Evolutionary conservation across 1,284 basidiomycete species (phyloP).

Genomic region (Irpex lacteus): DNA sequence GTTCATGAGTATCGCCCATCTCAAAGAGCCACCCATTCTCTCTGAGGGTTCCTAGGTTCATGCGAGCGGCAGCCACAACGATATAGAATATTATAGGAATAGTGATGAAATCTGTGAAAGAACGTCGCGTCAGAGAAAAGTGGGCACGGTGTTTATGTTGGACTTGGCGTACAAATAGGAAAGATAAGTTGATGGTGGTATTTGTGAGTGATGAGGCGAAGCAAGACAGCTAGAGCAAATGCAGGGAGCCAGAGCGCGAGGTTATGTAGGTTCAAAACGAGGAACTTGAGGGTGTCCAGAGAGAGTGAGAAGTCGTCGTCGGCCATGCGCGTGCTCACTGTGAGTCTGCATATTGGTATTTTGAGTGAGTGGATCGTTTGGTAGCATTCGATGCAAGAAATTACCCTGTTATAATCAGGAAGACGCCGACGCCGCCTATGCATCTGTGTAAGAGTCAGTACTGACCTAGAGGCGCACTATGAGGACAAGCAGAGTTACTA

Average conservation of each 20-base stretch:
- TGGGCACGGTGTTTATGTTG: background rate
- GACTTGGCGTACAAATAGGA: conserved; percentile 67
- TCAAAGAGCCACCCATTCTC: conserved; percentile 88
- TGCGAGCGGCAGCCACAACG: conserved; percentile 61
- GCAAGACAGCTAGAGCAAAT: conserved; percentile 71
- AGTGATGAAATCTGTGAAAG: conserved; percentile 68
- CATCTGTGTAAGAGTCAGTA: conserved; percentile 47
- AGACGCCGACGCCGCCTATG: conserved; percentile 95
- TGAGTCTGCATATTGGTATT: conserved; percentile 46
- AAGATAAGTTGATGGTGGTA: conserved; percentile 91
- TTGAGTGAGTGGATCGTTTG: background rate
- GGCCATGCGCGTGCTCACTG: conserved; percentile 80
- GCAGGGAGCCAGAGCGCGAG: conserved; percentile 78
- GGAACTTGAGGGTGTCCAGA: conserved; percentile 57
- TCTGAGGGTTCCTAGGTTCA: conserved; percentile 65
- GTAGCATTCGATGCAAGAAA: conserved; percentile 17
- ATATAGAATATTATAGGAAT: conserved; percentile 88
- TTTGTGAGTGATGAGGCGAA: conserved; percentile 79
- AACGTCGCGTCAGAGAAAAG: conserved; percentile 1
- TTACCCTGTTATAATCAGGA: conserved; percentile 86
- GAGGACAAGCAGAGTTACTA: conserved; percentile 20
- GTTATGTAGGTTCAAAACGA: conserved; percentile 60
- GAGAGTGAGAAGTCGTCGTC: conserved; percentile 81
- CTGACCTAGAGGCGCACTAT: background rate
- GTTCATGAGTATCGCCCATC: conserved; percentile 56